phyloP scores from a whole-genome alignment of 2,329 filamentous ascomycete genomes.

The Cladosporium sp. region DNA sequence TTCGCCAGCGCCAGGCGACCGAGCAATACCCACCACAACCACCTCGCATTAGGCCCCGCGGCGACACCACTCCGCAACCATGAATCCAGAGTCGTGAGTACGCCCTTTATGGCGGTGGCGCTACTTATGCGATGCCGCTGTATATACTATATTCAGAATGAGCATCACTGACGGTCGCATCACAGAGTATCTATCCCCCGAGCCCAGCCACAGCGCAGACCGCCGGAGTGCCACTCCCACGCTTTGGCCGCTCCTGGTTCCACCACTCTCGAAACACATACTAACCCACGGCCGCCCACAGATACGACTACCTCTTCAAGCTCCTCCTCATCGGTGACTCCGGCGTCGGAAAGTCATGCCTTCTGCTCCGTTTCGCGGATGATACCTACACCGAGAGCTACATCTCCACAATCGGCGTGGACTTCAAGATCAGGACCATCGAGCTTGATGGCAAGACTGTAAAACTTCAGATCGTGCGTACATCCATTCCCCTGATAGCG shows the following conservation, averaged over 20 bases:
- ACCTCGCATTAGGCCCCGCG: conserved; percentile 10
- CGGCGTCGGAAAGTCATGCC: conserved; percentile 99
- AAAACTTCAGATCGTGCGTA: conserved; percentile 94
- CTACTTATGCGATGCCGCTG: conserved; percentile 19
- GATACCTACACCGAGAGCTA: conserved; percentile 99
- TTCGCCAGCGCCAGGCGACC: not conserved
- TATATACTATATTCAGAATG: conserved; percentile 21
- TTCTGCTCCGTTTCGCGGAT: conserved; percentile 96
- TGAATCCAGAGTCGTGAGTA: conserved; percentile 92
- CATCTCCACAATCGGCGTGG: conserved; percentile 99
- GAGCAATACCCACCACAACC: not conserved
- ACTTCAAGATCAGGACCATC: conserved; percentile 99
- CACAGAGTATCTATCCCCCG: conserved; percentile 18
- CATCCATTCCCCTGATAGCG: not conserved
- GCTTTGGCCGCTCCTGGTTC: conserved; percentile 2
- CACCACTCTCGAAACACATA: not conserved
- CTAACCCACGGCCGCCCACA: conserved; percentile 41
- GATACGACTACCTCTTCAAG: conserved; percentile 99
- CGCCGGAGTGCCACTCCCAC: conserved; percentile 14
- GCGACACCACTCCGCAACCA: conserved; percentile 39
- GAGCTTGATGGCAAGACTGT: conserved; percentile 99
- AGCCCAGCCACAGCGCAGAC: conserved; percentile 15
- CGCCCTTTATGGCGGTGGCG: conserved; percentile 25
- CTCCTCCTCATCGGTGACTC: conserved; percentile 99
- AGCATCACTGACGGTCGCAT: conserved; percentile 13